Percentiles rank a stretch among this genome's conserved stretches.
Conservation (phyloP, 345 rosid species). For the Streptanthus diversifolius region DNA sequence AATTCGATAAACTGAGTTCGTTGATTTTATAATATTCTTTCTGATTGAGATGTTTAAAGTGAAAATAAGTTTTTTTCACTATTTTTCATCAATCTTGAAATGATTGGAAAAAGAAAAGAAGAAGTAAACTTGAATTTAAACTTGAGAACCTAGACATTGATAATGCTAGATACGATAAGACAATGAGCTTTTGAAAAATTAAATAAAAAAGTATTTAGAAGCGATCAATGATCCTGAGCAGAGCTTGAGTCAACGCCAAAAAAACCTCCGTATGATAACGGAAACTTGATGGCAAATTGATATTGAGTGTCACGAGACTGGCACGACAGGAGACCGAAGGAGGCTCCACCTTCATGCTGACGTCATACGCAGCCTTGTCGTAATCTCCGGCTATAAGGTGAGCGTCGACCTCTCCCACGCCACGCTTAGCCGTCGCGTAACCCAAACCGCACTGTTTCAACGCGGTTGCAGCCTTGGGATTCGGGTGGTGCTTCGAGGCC, state of each 20-base stretch:
- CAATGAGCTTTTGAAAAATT: not conserved
- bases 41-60: not conserved
- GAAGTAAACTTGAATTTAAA: not conserved
- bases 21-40: not conserved
- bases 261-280: slow-evolving; percentile 18
- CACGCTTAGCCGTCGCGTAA: slow-evolving; percentile 18
- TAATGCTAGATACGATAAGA: not conserved
- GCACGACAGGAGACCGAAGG: slow-evolving; percentile 10
- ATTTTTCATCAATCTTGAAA: not conserved
- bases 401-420: slow-evolving; percentile 10
- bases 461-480: not conserved
- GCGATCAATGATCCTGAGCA: slow-evolving; percentile 34
- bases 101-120: not conserved
- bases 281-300: not conserved
- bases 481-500: not conserved
- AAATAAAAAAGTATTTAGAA: slow-evolving; percentile 2
- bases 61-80: not conserved
- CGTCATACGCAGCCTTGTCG: slow-evolving; percentile 27
- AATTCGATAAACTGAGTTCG: not conserved
- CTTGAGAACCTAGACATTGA: not conserved
- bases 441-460: slow-evolving; percentile 20
- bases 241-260: slow-evolving; percentile 34
- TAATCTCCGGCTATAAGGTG: slow-evolving; percentile 15
- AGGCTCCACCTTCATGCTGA: slow-evolving; percentile 5
- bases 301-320: slow-evolving; percentile 18